A percentile compares a stretch with the other conserved stretches of the same genome.
Evolutionary conservation across 805 yeast genomes (phyloP).

Genomic region (Lipomyces sp.): DNA sequence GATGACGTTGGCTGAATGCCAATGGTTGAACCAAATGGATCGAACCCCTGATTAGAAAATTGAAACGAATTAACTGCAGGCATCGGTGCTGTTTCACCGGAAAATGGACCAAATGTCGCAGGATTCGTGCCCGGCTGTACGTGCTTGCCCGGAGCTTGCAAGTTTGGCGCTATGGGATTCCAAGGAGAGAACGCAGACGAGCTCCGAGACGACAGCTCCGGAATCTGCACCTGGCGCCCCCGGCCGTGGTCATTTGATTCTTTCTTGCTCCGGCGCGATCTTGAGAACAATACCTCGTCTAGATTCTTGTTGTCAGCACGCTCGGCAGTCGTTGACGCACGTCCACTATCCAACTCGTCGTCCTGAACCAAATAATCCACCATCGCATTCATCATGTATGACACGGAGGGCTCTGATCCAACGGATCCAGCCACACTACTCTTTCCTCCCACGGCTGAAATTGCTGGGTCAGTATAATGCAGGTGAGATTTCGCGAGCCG

Average conservation of each 20-base stretch:
- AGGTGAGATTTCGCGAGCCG: not conserved
- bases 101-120: not conserved
- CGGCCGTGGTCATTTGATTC: not conserved
- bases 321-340: not conserved
- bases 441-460: not conserved
- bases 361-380: slow-evolving; percentile 33
- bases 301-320: not conserved
- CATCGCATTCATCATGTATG: slow-evolving; percentile 35
- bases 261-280: slow-evolving; percentile 4
- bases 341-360: not conserved
- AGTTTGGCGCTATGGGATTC: not conserved
- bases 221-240: not conserved
- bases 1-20: not conserved
- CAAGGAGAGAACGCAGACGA: not conserved
- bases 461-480: not conserved
- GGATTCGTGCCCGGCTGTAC: not conserved
- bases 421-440: slow-evolving; percentile 3
- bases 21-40: not conserved
- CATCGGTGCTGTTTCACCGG: not conserved
- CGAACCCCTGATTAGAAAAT: not conserved
- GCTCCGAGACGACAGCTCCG: not conserved
- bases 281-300: not conserved
- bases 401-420: slow-evolving; percentile 12
- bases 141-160: not conserved
- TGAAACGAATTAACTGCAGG: not conserved